phyloP scores from a whole-genome alignment of 2,329 filamentous ascomycete species.

The Monilinia vaccinii-corymbosi region DNA sequence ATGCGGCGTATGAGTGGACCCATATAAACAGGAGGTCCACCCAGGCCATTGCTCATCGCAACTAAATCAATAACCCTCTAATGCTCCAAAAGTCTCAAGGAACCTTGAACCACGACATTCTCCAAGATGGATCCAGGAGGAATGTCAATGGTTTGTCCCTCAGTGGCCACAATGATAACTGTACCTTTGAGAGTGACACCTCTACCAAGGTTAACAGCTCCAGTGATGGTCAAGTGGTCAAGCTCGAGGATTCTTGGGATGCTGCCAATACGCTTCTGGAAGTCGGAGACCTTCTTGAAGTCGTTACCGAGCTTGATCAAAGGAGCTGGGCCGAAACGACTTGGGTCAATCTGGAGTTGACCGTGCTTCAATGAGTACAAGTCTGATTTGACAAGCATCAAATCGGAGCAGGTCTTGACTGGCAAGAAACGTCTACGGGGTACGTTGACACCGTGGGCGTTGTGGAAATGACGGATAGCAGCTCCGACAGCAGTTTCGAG shows the following conservation, averaged over 20 bases:
- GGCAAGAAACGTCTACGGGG: constrained; percentile 96
- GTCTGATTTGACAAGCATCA: constrained; percentile 99
- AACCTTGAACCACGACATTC: constrained; percentile 98
- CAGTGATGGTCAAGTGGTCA: constrained; percentile 94
- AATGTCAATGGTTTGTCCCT: constrained; percentile 96
- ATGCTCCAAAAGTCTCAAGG: constrained; percentile 66
- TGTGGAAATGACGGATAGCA: constrained; percentile 97
- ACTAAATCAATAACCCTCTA: constrained; percentile 31
- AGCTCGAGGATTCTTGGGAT: constrained; percentile 89
- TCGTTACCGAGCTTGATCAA: constrained; percentile 98
- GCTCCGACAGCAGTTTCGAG: constrained; percentile 98
- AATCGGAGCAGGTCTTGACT: constrained; percentile 98
- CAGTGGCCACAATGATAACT: constrained; percentile 96
- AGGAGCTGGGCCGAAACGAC: constrained; percentile 90
- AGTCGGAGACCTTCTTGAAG: constrained; percentile 99
- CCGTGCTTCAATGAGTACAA: constrained; percentile 98
- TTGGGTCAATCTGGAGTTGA: constrained; percentile 92
- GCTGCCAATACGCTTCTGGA: constrained; percentile 77
- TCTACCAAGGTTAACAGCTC: constrained; percentile 91
- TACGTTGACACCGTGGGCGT: constrained; percentile 98
- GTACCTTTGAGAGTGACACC: constrained; percentile 96
- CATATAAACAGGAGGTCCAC: constrained; percentile 8
- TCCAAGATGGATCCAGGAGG: constrained; percentile 94
- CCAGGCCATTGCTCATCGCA: constrained; percentile 2
- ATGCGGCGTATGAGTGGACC: neutral